Conservation (phyloP, 2,329 filamentous ascomycete genomes). For the Fusarium pilosicola region DNA sequence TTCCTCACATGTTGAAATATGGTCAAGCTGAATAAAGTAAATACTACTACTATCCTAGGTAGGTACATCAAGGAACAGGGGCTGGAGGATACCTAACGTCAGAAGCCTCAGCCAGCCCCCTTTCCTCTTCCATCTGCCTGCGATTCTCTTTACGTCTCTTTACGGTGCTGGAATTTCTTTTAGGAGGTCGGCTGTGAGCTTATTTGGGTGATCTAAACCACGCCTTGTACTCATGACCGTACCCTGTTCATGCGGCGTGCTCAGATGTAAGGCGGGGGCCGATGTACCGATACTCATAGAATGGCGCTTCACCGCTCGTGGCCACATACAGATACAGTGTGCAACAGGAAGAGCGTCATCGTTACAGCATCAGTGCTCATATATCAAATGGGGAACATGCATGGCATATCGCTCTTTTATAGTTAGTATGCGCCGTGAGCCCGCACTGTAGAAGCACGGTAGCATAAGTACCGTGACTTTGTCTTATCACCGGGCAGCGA, state of each 20-base stretch:
- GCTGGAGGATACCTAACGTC: background rate
- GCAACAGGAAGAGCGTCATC: constrained; percentile 33
- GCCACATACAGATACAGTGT: constrained; percentile 32
- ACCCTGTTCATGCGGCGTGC: constrained; percentile 28
- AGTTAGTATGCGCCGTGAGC: constrained; percentile 3
- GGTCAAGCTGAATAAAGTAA: background rate
- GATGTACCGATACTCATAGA: constrained; percentile 27
- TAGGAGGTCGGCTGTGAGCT: constrained; percentile 6
- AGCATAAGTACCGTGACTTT: constrained; percentile 32
- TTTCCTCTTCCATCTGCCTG: background rate
- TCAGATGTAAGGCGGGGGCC: constrained; percentile 29
- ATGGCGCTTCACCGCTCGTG: constrained; percentile 23
- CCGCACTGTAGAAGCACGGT: constrained; percentile 34
- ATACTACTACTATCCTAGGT: background rate
- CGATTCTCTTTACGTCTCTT: background rate
- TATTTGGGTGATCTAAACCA: constrained; percentile 36
- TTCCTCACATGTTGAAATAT: background rate
- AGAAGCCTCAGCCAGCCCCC: background rate
- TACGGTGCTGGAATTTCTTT: background rate
- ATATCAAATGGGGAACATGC: background rate
- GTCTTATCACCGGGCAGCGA: constrained; percentile 32
- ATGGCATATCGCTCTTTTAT: background rate
- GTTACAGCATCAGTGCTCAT: constrained; percentile 9
- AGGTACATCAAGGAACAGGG: background rate
- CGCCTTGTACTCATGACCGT: constrained; percentile 42